phyloP scores from a whole-genome alignment of 1,284 basidiomycete genomes.

The Cutaneotrichosporon sp. region DNA sequence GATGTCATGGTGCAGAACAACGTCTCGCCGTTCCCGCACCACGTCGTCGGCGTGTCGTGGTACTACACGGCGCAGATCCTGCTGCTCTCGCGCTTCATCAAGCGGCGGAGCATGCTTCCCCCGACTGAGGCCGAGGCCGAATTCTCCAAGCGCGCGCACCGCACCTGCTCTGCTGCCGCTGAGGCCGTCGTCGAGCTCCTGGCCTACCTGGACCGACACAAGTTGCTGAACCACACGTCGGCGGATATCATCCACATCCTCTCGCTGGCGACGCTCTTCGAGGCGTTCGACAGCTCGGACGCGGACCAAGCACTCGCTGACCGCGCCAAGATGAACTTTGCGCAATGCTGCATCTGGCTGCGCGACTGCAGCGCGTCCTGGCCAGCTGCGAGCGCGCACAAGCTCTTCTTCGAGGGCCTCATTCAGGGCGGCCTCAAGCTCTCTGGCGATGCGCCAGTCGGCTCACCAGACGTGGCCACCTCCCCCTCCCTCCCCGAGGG shows the following conservation, averaged over 20 bases:
- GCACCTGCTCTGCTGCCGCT: slow-evolving; percentile 44
- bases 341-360: slow-evolving; percentile 49
- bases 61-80: slow-evolving; percentile 43
- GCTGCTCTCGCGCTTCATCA: slow-evolving; percentile 43
- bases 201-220: slow-evolving; percentile 35
- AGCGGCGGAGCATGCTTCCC: slow-evolving; percentile 14
- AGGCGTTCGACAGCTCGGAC: slow-evolving; percentile 33
- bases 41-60: slow-evolving; percentile 43
- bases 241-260: slow-evolving; percentile 49
- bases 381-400: slow-evolving; percentile 47
- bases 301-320: slow-evolving; percentile 29
- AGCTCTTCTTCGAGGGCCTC: slow-evolving; percentile 49
- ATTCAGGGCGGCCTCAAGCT: slow-evolving; percentile 43
- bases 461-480: slow-evolving; percentile 1
- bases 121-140: slow-evolving; percentile 10
- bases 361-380: slow-evolving; percentile 41
- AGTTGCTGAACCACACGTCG: slow-evolving; percentile 36
- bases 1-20: slow-evolving; percentile 16
- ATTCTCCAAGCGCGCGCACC: slow-evolving; percentile 21
- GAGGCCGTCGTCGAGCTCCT: slow-evolving; percentile 40
- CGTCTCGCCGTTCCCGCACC: slow-evolving; percentile 42
- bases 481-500: slow-evolving; percentile 18
- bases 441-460: neutral
- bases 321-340: slow-evolving; percentile 42
- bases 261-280: slow-evolving; percentile 41